Evolutionary conservation across 163 green algal species (phyloP), one percentile per base, ranked within the genome.

Genomic region (Botryococcus braunii): DNA sequence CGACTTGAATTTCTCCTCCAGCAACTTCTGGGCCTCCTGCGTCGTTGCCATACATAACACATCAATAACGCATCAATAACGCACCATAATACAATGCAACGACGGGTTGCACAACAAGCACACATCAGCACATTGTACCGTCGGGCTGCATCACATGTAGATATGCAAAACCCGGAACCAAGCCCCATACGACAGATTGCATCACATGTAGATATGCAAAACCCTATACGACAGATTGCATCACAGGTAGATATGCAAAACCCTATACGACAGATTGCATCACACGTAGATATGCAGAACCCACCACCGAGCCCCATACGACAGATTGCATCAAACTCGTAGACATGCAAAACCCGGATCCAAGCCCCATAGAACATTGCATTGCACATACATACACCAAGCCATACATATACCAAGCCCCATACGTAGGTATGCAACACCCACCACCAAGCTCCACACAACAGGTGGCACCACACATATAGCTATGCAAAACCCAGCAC

Each of bases 1-100:
- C 56, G 80, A 95, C 91, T 97, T 97, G 87, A 99, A 99, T 82
- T 96, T 95, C 77, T 98, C 94, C 85, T 98, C 86, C 40, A 99
- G 74, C 58, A 97, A 62, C 77, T 89, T 88, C 83, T 97, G 97
- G 40, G 86, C 81, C 69, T 92, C 89, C 86, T 92, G 76, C 70
- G 72, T 17, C 47, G 36, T 55, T 58, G 17, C 63, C 6, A 52
- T 17, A 52, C 59, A 13, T 46, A 38, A 29, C 25, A 61, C 23
- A 29, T 29, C 50, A 7, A 11, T 7, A 11, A 61, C 23, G 17
- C 25, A 11, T 32, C 11, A 11, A 9, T 8, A 69, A 38, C 7
- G 36, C 29, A n/a, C 62, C 13, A 69, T 68, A 23, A 7, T 40
- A 7, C 9, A 68, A 37, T 13, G 9, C 5, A 38, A 56, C 29